These are phyloP conservation scores for Casuarina glauca DNA, from an alignment of 306 rosid species.

Conservation along the genomic window DNA sequence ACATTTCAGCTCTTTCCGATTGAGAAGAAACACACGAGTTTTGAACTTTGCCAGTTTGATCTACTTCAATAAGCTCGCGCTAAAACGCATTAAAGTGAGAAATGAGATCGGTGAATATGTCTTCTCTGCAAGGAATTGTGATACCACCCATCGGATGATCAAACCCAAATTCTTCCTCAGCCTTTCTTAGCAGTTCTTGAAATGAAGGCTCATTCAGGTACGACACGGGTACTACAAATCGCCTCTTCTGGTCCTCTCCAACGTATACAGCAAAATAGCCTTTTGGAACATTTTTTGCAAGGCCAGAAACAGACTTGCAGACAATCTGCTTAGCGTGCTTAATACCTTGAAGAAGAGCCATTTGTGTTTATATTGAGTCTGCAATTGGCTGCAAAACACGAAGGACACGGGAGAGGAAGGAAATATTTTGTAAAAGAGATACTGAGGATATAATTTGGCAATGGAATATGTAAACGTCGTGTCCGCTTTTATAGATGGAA, in stretches of 20 bases:
- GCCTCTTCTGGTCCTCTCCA: conserved; percentile 43
- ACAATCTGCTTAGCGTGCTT: conserved; percentile 14
- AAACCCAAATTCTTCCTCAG: conserved; percentile 52
- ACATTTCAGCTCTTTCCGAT: neutral
- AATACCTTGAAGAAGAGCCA: conserved; percentile 37
- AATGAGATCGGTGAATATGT: conserved; percentile 33
- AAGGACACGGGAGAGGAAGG: neutral
- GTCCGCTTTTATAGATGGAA: neutral
- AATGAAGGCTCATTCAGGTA: conserved; percentile 46
- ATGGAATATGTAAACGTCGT: neutral
- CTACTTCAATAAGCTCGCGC: neutral
- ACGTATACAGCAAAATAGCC: conserved; percentile 54
- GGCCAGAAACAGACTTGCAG: conserved; percentile 3
- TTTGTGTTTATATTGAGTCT: conserved; percentile 20
- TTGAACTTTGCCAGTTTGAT: neutral
- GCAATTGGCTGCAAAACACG: neutral
- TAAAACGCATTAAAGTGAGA: conserved; percentile 22
- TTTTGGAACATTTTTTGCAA: conserved; percentile 36
- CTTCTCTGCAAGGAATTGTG: conserved; percentile 51
- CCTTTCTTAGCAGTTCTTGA: conserved; percentile 33
- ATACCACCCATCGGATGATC: conserved; percentile 55
- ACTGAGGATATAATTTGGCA: conserved; percentile 22
- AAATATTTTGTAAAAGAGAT: neutral
- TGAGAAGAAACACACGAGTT: neutral
- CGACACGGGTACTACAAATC: conserved; percentile 40